A percentile compares a stretch with the other conserved stretches of the same genome.
phyloP scores from a whole-genome alignment of 345 rosid species.

The Euphorbia lathyris region DNA sequence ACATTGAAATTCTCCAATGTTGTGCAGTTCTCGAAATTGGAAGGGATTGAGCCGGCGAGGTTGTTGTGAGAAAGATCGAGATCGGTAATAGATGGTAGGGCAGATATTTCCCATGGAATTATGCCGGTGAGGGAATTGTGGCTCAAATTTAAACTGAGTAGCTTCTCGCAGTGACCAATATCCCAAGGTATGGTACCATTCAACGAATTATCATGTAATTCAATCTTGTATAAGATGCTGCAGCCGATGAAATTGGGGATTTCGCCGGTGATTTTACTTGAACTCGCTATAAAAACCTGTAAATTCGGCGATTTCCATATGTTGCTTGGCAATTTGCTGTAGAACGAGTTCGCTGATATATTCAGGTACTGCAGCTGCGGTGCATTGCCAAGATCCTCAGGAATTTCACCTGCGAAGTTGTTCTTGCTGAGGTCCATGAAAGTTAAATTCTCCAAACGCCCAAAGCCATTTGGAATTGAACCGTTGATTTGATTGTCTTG shows the following conservation, averaged over 20 bases:
- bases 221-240: conserved; percentile 64
- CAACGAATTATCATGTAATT: conserved; percentile 65
- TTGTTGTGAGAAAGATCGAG: conserved; percentile 76
- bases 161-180: conserved; percentile 83
- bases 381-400: conserved; percentile 62
- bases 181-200: conserved; percentile 81
- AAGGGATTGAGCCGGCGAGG: conserved; percentile 82
- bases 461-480: conserved; percentile 68
- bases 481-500: conserved; percentile 71
- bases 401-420: conserved; percentile 62
- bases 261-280: conserved; percentile 44
- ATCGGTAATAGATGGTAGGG: conserved; percentile 62
- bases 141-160: conserved; percentile 61
- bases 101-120: conserved; percentile 82
- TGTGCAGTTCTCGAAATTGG: conserved; percentile 68
- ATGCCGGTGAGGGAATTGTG: conserved; percentile 65
- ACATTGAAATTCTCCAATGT: conserved; percentile 86
- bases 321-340: conserved; percentile 41
- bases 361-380: conserved; percentile 63
- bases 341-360: conserved; percentile 62
- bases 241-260: conserved; percentile 78
- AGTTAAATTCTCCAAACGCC: conserved; percentile 54
- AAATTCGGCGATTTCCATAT: conserved; percentile 69
- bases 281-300: conserved; percentile 71
- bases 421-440: conserved; percentile 72